Percentiles rank a stretch among this genome's conserved stretches.
Evolutionary conservation across 257 asterid genomes (phyloP).

Genomic region (Voacanga thouarsii): DNA sequence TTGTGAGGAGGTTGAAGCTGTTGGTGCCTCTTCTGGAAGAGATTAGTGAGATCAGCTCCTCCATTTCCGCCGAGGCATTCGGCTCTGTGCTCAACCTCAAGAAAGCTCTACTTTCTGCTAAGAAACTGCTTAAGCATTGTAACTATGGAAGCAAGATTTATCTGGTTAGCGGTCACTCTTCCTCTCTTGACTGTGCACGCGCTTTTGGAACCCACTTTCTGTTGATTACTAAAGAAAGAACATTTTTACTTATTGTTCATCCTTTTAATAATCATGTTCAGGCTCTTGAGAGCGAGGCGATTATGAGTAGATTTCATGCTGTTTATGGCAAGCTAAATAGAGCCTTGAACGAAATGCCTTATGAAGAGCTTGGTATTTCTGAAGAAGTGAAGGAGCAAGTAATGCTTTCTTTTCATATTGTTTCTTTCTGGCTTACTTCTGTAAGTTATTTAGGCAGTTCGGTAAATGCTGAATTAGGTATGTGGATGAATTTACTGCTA

Average conservation of each 20-base stretch:
- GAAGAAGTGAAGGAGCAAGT: constrained; percentile 67
- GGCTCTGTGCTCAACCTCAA: constrained; percentile 25
- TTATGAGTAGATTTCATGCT: constrained; percentile 43
- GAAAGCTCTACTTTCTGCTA: constrained; percentile 42
- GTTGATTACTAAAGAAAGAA: neutral
- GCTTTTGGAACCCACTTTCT: neutral
- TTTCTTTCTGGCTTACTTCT: neutral
- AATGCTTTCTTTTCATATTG: neutral
- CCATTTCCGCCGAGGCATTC: constrained; percentile 13
- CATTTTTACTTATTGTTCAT: neutral
- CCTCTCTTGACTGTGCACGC: neutral
- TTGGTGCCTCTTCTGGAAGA: constrained; percentile 53
- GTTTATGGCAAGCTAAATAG: constrained; percentile 44
- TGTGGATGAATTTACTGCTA: neutral
- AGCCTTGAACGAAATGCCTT: constrained; percentile 39
- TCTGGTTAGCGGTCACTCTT: constrained; percentile 34
- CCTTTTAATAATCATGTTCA: constrained; percentile 3
- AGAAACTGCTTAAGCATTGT: constrained; percentile 48
- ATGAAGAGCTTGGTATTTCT: constrained; percentile 47
- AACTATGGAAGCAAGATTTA: constrained; percentile 53
- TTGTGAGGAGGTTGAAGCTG: constrained; percentile 58
- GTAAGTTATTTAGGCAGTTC: neutral
- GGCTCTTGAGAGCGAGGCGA: constrained; percentile 58
- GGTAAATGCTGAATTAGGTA: neutral
- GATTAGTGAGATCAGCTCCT: constrained; percentile 29